Evolutionary conservation across 176 grass and related monocot species (phyloP), one percentile per base, ranked within the genome.

Genomic region (Zea luxurians): DNA sequence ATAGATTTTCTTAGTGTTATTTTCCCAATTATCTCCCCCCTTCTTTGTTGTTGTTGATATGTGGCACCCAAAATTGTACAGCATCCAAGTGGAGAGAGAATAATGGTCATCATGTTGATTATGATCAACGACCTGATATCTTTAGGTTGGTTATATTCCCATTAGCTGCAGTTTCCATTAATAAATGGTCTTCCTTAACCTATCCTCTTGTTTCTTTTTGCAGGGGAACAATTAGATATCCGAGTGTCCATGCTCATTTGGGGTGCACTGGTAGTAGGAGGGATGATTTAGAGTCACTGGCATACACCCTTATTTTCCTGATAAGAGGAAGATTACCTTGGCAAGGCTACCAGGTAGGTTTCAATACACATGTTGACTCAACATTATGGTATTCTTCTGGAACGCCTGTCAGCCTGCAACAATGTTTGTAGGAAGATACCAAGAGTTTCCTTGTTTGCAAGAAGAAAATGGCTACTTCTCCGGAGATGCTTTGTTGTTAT

Each of bases 401-500:
- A 47, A n/a, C 49, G 36, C 6, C 52, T 43, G 49, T 79, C 2
- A 66, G 18, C 41, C 55, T 64, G 35, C 91, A 61, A 48, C 78
- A 82, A 70, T 88, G 17, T 77, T 83, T 60, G 38, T 89, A 97
- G 94, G 94, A 91, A 66, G 94, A 97, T 74, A 92, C 88, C 66
- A 97, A 97, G 77, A 90, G 87, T 80, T 97, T 97, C 80, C 89
- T 97, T 82, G 94, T 97, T 81, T 91, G 91, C 84, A 97, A 93
- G 82, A 97, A 97, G 85, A 97, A 97, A 86, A 97, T 97, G 94
- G 80, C 77, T 35, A 92, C 87, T 45, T 88, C 94, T 62, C 84
- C 91, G 4, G 94, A 97, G 61, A 75, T 88, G 46, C 75, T 97
- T 55, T 90, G 94, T 37, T 91, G 86, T 72, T 89, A 88, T 78